Percentiles rank a stretch among this genome's conserved stretches.
Conservation (phyloP, 202 grass and related monocot species). For the Setaria viridis region DNA sequence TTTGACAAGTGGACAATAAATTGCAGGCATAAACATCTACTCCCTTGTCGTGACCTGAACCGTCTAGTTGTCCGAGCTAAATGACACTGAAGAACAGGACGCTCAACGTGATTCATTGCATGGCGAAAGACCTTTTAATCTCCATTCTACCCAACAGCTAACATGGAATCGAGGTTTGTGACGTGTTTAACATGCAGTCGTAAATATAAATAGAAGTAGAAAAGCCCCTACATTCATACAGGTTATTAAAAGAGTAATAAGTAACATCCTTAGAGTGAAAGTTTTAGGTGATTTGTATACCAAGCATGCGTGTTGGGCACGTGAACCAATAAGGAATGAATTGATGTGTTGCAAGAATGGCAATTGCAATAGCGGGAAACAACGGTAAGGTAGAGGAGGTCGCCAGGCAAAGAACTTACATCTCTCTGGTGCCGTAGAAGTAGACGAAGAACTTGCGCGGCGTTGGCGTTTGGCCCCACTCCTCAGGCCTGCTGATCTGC, state of each 20-base stretch:
- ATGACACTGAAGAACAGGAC: not conserved
- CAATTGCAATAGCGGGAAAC: not conserved
- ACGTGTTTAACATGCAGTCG: slow-evolving; percentile 12
- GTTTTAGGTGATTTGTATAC: not conserved
- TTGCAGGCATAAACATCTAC: not conserved
- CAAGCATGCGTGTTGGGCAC: not conserved
- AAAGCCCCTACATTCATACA: not conserved
- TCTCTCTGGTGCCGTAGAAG: slow-evolving; percentile 93
- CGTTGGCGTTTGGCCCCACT: slow-evolving; percentile 53
- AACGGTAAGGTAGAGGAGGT: not conserved
- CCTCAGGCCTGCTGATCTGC: slow-evolving; percentile 93
- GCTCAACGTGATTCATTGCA: not conserved
- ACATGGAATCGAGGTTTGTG: not conserved
- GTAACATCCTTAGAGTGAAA: not conserved
- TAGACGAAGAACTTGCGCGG: slow-evolving; percentile 82
- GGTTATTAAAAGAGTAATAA: not conserved
- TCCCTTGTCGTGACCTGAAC: slow-evolving; percentile 5
- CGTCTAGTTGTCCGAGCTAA: not conserved
- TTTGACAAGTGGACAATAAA: slow-evolving; percentile 25
- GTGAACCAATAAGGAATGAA: not conserved
- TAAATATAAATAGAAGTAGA: not conserved
- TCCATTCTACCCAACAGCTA: not conserved
- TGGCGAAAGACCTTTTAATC: not conserved
- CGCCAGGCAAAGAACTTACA: slow-evolving; percentile 56
- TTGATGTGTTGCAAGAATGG: slow-evolving; percentile 13